Evolutionary conservation across 2,329 filamentous ascomycete species (phyloP), one percentile per base, ranked within the genome.

Genomic region (Hypoxylon sp.): DNA sequence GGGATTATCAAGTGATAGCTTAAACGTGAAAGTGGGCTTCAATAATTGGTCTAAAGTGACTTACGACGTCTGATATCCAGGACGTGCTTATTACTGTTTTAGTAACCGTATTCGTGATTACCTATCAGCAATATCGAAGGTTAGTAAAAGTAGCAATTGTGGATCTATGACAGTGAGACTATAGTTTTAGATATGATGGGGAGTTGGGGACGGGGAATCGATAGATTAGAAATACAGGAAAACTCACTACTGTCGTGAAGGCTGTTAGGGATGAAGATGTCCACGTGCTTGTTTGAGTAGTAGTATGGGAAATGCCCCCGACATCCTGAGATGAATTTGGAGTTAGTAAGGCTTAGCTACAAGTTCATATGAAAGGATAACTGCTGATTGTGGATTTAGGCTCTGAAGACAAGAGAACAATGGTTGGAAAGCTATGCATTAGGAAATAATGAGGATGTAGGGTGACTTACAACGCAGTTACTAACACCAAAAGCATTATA

Each of bases 381-480:
- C 5, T 13, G 2, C n/a, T 30, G 10, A 13, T 37, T 37, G 11
- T 14, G 33, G 13, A 37, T 13, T 13, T 37, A 5, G 33, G 11
- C 11, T 5, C 11, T 8, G 13, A 13, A 11, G 17, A 27, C 22
- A 22, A 30, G 27, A 25, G 20, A 33, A 40, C n/a, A 1, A 30
- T 25, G 7, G 22, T 14, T 10, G 35, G 44, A 30, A 46, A 53
- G n/a, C 11, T 8, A n/a, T 6, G 33, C 6, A 8, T 11, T 11
- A 13, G 22, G 2, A 14, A 11, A 7, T 33, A 31, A 14, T 13
- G 20, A 51, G 33, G 31, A 48, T 17, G 17, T n/a, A 17, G 22
- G 7, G 30, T 49, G 10, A 46, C 69, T 71, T 64, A 71, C 69
- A 62, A 61, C 40, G 22, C 69, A 71, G 27, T 69, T 69, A 3